Evolutionary conservation across 768 basidiomycete genomes (phyloP).

Genomic region (Trametes gibbosa): DNA sequence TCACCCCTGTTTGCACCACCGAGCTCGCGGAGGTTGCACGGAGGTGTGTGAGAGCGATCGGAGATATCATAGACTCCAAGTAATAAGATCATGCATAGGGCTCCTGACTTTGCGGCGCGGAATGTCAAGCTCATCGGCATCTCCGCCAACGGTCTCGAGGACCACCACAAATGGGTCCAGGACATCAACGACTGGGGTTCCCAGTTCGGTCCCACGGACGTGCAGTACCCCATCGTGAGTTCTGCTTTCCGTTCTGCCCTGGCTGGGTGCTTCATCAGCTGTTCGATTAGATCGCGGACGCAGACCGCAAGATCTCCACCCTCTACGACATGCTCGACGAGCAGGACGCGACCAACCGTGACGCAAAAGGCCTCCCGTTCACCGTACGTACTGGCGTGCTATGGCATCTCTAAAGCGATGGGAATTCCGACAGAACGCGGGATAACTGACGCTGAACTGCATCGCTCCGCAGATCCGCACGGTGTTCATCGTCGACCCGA

Average conservation of each 20-base stretch:
- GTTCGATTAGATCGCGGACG: slow-evolving; percentile 77
- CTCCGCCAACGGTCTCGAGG: slow-evolving; percentile 83
- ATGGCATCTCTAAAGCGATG: neutral
- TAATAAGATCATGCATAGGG: slow-evolving; percentile 32
- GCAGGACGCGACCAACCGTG: slow-evolving; percentile 89
- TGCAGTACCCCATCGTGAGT: slow-evolving; percentile 90
- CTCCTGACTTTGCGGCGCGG: slow-evolving; percentile 80
- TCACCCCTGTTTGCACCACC: slow-evolving; percentile 94
- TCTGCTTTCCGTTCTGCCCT: neutral
- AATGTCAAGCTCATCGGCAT: slow-evolving; percentile 93
- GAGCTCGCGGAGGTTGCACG: slow-evolving; percentile 96
- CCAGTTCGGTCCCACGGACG: slow-evolving; percentile 65
- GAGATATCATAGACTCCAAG: neutral
- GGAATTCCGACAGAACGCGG: neutral
- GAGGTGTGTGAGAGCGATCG: slow-evolving; percentile 28
- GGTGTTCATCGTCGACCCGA: slow-evolving; percentile 97
- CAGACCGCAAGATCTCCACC: slow-evolving; percentile 78
- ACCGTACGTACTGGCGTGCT: slow-evolving; percentile 47
- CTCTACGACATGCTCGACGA: slow-evolving; percentile 96
- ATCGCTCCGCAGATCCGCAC: slow-evolving; percentile 68
- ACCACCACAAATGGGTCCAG: slow-evolving; percentile 85
- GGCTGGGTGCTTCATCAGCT: neutral
- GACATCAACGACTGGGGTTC: slow-evolving; percentile 84
- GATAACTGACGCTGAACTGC: neutral
- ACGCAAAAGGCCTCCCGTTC: slow-evolving; percentile 87